A percentile compares a stretch with the other conserved stretches of the same genome.
Evolutionary conservation across 352 stramenopile genomes (phyloP).

Genomic region (Salisapilia sapeloensis): DNA sequence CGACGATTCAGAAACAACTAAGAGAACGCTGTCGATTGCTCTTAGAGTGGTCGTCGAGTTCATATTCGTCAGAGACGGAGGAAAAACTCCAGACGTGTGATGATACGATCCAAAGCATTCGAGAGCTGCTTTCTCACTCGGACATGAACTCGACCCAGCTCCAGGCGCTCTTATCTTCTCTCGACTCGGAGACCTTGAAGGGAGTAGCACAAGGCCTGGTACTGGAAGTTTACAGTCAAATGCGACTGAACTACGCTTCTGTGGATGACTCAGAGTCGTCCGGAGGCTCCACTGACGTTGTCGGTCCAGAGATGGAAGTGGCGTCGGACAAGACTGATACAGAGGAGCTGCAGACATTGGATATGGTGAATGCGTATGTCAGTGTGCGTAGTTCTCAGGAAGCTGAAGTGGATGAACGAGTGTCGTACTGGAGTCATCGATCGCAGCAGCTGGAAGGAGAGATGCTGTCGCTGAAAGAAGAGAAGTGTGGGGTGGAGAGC

Average conservation of each 20-base stretch:
- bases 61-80: conserved; percentile 27
- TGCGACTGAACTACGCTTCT: conserved; percentile 17
- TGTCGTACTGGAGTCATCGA: conserved; percentile 4
- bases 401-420: conserved; percentile 2
- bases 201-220: too few relatives aligned
- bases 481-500: conserved; percentile 11
- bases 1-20: conserved; percentile 25
- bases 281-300: too few relatives aligned
- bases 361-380: conserved; percentile 11
- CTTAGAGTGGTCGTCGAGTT: conserved; percentile 20
- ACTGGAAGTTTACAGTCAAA: conserved; percentile 29
- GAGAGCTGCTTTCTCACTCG: too few relatives aligned
- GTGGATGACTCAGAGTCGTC: too few relatives aligned
- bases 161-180: too few relatives aligned
- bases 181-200: too few relatives aligned
- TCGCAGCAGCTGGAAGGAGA: conserved; percentile 4
- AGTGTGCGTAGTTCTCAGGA: background rate
- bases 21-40: too few relatives aligned
- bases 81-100: conserved; percentile 32
- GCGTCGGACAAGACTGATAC: conserved; percentile 13
- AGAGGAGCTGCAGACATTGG: conserved; percentile 12
- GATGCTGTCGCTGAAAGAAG: conserved; percentile 5
- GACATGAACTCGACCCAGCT: too few relatives aligned
- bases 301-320: conserved; percentile 4
- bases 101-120: conserved; percentile 42